Evolutionary conservation across 2,329 filamentous ascomycete species (phyloP).

Genomic region (Alternaria ventricosa): DNA sequence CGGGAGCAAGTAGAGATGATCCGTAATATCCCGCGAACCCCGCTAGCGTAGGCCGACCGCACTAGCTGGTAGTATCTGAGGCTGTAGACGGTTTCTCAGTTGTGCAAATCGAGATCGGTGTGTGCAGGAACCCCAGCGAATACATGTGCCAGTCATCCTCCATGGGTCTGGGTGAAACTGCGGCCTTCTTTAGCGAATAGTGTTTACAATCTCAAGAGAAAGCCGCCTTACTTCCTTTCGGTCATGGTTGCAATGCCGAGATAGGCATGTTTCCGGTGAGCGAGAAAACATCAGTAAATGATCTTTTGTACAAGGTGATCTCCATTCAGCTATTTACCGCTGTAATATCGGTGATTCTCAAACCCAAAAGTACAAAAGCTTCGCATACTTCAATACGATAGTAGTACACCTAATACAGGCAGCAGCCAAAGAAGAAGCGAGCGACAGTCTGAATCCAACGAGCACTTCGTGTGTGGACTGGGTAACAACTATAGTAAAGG

Average conservation of each 20-base stretch:
- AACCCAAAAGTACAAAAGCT: background rate
- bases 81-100: background rate
- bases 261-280: background rate
- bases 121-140: background rate
- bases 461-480: slow-evolving; percentile 16
- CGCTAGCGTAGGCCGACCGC: background rate
- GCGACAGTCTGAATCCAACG: slow-evolving; percentile 7
- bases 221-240: background rate
- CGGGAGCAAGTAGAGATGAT: background rate
- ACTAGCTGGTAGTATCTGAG: background rate
- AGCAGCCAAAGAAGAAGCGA: background rate
- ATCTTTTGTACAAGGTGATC: background rate
- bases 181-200: background rate
- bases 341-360: background rate
- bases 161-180: background rate
- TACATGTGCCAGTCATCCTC: background rate
- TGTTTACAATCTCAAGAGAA: background rate
- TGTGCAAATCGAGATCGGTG: background rate
- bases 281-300: background rate
- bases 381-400: background rate
- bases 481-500: slow-evolving; percentile 4
- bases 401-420: background rate
- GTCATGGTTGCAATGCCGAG: background rate
- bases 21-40: background rate
- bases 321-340: background rate